Base-by-base conservation (phyloP, 345 rosid species). In the Noccaea caerulescens region DNA sequence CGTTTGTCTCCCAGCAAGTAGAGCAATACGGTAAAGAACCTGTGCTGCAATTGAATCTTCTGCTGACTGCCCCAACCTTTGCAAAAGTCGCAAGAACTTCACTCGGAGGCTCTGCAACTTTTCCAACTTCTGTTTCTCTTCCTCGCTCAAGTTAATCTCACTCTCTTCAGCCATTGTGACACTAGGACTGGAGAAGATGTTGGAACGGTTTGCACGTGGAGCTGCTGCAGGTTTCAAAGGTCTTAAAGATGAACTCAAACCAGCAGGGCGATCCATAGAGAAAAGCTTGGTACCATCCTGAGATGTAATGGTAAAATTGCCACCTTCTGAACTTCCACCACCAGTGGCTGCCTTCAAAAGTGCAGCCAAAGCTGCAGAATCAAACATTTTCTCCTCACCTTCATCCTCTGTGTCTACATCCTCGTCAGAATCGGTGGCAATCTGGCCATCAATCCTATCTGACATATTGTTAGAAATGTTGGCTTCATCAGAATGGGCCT, bases 181-280 rank as follows among this genome's bases (percentile, higher is more conserved):
- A 72, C 75, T 75, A n/a, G 89, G 71, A 58, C 76, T 63, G 59
- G 79, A 69, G 63, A 86, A 88, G 64, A 88, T 73, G 77, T 68
- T 86, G 27, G 92, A 59, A 34, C 88, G 86, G 80, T 49, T 80
- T 32, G 90, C 50, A 44, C 87, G 84, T 30, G 91, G 61, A 18
- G 86, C 91, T 68, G 94, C 87, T 13, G 86, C 90, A 62, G 96
- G 86, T 77, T 65, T 93, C 73, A 86, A 58, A 23, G 91, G 79
- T 50, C 85, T 78, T 10, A 93, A 87, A 33, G 97, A 86, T 14
- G 98, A 83, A 62, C 96, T 96, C 83, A 89, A 79, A 69, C 99
- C 97, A 38, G 93, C 97, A 68, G 97, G 97, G 14, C 87, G 84
- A 72, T 94, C 95, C 67, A 91, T 85, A 73, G 99, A 87, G 84